phyloP scores from a whole-genome alignment of 768 basidiomycete genomes.

The Brasilioporus rufonigricans region DNA sequence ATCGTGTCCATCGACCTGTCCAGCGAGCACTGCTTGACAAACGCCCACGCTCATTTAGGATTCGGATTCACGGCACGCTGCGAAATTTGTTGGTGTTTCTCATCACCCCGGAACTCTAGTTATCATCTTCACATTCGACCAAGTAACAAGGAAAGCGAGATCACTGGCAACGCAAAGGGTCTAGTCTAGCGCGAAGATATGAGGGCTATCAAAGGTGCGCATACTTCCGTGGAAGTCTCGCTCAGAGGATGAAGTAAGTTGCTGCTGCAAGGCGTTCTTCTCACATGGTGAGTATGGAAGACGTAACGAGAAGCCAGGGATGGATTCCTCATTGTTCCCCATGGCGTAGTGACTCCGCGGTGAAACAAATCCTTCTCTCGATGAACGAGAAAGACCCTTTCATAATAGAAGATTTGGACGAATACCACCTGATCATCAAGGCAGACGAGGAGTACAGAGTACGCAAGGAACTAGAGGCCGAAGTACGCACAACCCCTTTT shows the following conservation, averaged over 20 bases:
- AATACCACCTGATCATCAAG: slow-evolving; percentile 79
- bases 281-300: slow-evolving; percentile 54
- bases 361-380: slow-evolving; percentile 80
- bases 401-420: slow-evolving; percentile 85
- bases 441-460: slow-evolving; percentile 79
- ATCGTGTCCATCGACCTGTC: no score
- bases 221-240: background rate
- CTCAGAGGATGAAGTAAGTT: slow-evolving; percentile 3
- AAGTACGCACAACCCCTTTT: slow-evolving; percentile 45
- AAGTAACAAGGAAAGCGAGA: background rate
- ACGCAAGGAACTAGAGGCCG: slow-evolving; percentile 66
- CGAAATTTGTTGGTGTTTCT: no score
- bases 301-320: background rate
- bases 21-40: no score
- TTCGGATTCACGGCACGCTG: no score
- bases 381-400: slow-evolving; percentile 82
- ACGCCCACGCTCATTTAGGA: no score
- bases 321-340: background rate
- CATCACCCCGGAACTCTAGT: no score
- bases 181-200: slow-evolving; percentile 29
- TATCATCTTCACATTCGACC: background rate
- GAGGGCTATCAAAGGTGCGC: slow-evolving; percentile 64
- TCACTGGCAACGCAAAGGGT: background rate
- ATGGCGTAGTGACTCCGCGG: slow-evolving; percentile 70
- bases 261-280: slow-evolving; percentile 49